phyloP scores from a whole-genome alignment of 371 early-diverging fungal genomes.

The Mucor indicus region DNA sequence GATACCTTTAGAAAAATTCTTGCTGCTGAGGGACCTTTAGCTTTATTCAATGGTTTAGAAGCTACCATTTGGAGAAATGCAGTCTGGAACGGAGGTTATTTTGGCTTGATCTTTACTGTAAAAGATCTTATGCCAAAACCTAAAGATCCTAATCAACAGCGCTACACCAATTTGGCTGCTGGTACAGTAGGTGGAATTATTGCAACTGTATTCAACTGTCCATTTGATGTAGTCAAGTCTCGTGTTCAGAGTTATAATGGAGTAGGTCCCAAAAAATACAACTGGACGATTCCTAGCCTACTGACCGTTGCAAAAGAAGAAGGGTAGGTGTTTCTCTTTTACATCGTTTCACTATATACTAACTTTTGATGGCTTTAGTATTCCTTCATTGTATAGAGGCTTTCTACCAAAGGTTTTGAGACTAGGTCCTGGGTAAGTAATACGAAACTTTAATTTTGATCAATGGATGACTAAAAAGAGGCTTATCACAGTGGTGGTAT shows the following conservation, averaged over 20 bases:
- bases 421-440: constrained; percentile 85
- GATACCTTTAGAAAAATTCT: constrained; percentile 76
- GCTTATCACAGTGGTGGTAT: constrained; percentile 57
- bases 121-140: constrained; percentile 78
- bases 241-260: constrained; percentile 87
- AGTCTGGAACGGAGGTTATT: constrained; percentile 91
- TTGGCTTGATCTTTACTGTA: constrained; percentile 86
- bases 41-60: constrained; percentile 93
- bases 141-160: constrained; percentile 69
- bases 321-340: constrained; percentile 56
- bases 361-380: too few relatives aligned
- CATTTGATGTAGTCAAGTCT: constrained; percentile 97
- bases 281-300: constrained; percentile 87
- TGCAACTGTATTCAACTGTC: constrained; percentile 93
- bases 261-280: constrained; percentile 69
- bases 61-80: constrained; percentile 95
- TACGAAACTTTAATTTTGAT: not conserved
- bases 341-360: not conserved
- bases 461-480: constrained; percentile 11
- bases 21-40: constrained; percentile 72
- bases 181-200: constrained; percentile 94
- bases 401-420: constrained; percentile 96
- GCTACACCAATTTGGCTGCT: constrained; percentile 87
- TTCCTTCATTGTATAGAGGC: constrained; percentile 92
- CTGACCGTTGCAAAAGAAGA: constrained; percentile 89